Evolutionary conservation across 75 land plant genomes (phyloP).

Genomic region (Sequoia sempervirens): DNA sequence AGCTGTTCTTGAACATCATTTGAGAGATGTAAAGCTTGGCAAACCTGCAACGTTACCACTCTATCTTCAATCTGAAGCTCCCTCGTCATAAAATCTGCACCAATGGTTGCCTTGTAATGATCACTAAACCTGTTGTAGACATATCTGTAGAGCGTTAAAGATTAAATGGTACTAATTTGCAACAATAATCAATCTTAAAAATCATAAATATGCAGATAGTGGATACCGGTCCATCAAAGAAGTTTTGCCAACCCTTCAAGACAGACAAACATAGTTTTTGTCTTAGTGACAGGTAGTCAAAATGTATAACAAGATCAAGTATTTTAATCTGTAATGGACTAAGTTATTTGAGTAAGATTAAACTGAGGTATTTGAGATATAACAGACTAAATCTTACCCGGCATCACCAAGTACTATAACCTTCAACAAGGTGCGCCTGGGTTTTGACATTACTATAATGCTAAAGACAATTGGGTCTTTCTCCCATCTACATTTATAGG

Average conservation of each 20-base stretch:
- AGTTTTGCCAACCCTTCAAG: slow-evolving; percentile 65
- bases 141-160: slow-evolving; percentile 12
- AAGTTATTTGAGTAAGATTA: too few species aligned
- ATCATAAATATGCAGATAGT: neutral
- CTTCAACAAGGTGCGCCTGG: slow-evolving; percentile 64
- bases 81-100: slow-evolving; percentile 22
- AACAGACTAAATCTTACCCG: slow-evolving; percentile 34
- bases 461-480: too few species aligned
- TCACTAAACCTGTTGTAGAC: slow-evolving; percentile 18
- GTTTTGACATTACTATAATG: neutral
- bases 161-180: neutral
- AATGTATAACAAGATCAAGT: neutral
- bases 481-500: too few species aligned
- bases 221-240: slow-evolving; percentile 76
- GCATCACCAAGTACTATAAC: slow-evolving; percentile 82
- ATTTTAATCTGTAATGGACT: neutral
- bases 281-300: neutral
- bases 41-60: slow-evolving; percentile 19
- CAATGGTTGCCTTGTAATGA: slow-evolving; percentile 23
- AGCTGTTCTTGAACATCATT: too few species aligned
- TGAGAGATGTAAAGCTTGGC: too few species aligned
- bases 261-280: neutral
- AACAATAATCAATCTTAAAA: neutral
- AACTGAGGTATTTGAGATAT: too few species aligned
- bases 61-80: slow-evolving; percentile 21